Evolutionary conservation across 2,329 filamentous ascomycete species (phyloP).

Genomic region (Diplodia corticola): DNA sequence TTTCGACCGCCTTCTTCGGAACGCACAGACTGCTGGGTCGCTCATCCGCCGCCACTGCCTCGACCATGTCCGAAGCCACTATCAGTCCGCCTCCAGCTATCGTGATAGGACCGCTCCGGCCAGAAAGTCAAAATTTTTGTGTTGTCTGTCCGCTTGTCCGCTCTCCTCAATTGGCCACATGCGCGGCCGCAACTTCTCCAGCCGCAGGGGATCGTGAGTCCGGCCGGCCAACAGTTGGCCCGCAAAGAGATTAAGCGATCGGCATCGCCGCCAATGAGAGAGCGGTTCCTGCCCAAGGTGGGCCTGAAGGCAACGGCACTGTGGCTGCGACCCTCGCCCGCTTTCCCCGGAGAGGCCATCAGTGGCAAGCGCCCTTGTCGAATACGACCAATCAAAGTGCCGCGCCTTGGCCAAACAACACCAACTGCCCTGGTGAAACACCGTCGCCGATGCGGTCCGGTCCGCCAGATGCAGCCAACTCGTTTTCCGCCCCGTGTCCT

Average conservation of each 20-base stretch:
- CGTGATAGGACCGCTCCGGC: background rate
- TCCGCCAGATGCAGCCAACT: background rate
- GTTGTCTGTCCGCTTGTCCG: background rate
- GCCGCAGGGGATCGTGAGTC: background rate
- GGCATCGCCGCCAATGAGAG: constrained; percentile 6
- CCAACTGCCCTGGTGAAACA: constrained; percentile 1
- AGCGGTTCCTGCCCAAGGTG: background rate
- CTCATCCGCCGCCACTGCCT: background rate
- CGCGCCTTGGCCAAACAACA: background rate
- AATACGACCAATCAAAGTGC: constrained; percentile 12
- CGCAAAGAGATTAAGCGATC: constrained; percentile 5
- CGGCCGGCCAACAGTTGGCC: background rate
- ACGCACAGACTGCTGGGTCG: background rate
- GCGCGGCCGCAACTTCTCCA: background rate
- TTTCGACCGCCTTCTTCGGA: background rate
- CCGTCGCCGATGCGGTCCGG: constrained; percentile 12
- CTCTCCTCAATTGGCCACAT: background rate
- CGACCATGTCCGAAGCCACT: background rate
- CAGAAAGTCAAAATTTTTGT: background rate
- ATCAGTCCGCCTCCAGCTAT: background rate
- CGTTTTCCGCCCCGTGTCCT: background rate
- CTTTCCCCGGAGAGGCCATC: constrained; percentile 2
- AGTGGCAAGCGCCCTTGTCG: constrained; percentile 12
- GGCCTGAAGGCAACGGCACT: background rate
- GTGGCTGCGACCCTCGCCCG: background rate